Evolutionary conservation across 495 filamentous ascomycete genomes (phyloP), one percentile per base, ranked within the genome.

Genomic region (Staphylotrichum tortipilum): DNA sequence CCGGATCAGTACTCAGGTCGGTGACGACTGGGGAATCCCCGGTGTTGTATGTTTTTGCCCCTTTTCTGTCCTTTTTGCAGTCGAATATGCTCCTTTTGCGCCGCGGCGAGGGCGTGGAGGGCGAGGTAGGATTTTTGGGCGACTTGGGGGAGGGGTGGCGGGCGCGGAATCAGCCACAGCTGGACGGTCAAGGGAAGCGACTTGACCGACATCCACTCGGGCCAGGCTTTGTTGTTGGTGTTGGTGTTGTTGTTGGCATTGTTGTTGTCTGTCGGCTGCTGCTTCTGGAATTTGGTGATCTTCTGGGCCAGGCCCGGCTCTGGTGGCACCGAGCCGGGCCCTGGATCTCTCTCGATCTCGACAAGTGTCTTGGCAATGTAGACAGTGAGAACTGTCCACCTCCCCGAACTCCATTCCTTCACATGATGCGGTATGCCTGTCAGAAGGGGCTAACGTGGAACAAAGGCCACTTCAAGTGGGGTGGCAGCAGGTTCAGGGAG

Each of bases 111-210:
- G 4, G 63, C 50, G 46, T 76, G 71, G 29, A 80, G 60, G 21
- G 64, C 59, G 47, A 74, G 58, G 58, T 76, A 80, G 7, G 74
- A 73, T 53, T 78, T 78, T 49, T 79, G 78, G 14, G 78, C 77
- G 52, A 79, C 73, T 77, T 47, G 53, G 33, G 70, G 65, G 44
- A 75, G 59, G 4, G 71, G 64, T n/a, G 71, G 69, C 31, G 72
- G 72, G 10, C 54, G 44, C 3, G 72, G 74, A 5, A 69, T 65
- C 2, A 70, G 53, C 70, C 71, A 77, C 15, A 71, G 67, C 46
- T 74, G 68, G 23, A 70, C 68, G 2, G 67, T 65, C 22, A 71
- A 61, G 19, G 73, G 74, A 2, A 77, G 65, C n/a, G 61, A 65
- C 46, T 63, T 68, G 22, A 64, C 58, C 22, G 47, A 58, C 66